Base-by-base conservation (phyloP, 495 filamentous ascomycete genomes). In the Neurospora sp. region DNA sequence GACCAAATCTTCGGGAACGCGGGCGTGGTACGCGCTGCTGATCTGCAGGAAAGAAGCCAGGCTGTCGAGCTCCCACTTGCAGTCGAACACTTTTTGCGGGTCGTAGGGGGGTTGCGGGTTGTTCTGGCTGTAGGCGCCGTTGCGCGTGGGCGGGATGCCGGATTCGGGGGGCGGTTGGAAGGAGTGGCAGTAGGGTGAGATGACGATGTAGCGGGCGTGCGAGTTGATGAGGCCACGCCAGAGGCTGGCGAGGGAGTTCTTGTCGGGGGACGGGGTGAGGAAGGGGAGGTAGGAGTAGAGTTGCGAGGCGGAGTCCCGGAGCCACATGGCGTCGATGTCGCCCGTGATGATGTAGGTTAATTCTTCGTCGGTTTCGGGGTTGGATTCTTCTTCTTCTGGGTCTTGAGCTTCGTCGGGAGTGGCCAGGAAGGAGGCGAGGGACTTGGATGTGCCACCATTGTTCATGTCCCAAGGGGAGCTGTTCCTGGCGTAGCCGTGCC, bases 251-350 rank as follows among this genome's bases (percentile, higher is more conserved):
- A 91, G 81, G 3, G 86, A 88, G 71, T 89, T 79, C 15, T 81
- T 76, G 7, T 83, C 80, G n/a, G 77, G 74, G 11, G 83, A 87
- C 4, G 87, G 80, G 72, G 88, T 85, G 28, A 91, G 78, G 6
- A 91, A 78, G 1, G 85, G 84, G 28, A 86, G 83, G 75, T 90
- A 90, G 39, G 88, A 88, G 71, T 88, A 86, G 73, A 91, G 84
- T 77, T 90, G 88, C 72, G 88, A 88, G 19, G 88, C 85, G 40
- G 88, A 90, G 75, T 90, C 89, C 19, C 89, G 85, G 76, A 91
- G 82, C 88, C 89, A 90, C 88, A 90, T 90, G 34, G 88, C 89
- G 74, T 90, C 86, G 79, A 90, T 90, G 76, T 90, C 88, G 36
- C 89, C 88, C 15, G 89, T 90, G 75, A 90, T 89, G 37, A 90